A percentile compares a stretch with the other conserved stretches of the same genome.
phyloP scores from a whole-genome alignment of 306 rosid species.

The Rubus parviflorus region DNA sequence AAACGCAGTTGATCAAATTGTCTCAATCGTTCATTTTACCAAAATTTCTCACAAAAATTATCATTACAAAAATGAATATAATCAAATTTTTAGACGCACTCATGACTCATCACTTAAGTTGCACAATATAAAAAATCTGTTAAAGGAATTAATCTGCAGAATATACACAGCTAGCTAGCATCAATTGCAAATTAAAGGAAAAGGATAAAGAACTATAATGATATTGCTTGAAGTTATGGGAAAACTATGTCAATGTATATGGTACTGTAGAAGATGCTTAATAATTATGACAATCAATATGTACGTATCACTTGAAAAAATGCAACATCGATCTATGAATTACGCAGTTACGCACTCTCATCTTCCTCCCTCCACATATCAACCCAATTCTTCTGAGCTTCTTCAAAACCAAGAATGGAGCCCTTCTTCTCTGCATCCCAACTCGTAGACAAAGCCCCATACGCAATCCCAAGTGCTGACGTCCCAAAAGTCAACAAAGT shows the following conservation, averaged over 20 bases:
- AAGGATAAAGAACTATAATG: neutral
- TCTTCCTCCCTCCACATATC: slow-evolving; percentile 90
- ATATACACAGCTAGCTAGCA: neutral
- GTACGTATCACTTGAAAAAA: neutral
- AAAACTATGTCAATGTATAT: neutral
- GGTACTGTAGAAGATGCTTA: neutral
- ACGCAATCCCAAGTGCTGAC: slow-evolving; percentile 68
- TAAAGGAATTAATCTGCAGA: neutral
- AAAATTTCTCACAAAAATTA: no score
- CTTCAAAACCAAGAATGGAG: slow-evolving; percentile 65
- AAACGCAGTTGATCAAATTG: no score
- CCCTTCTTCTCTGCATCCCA: slow-evolving; percentile 72
- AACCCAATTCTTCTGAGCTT: slow-evolving; percentile 64
- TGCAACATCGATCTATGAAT: neutral
- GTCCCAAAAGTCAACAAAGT: slow-evolving; percentile 60
- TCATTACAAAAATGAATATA: no score
- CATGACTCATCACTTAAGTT: no score
- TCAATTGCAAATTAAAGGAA: neutral
- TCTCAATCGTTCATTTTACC: no score
- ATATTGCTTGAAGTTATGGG: neutral
- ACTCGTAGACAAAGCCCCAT: slow-evolving; percentile 73
- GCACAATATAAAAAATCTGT: no score
- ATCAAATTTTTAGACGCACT: no score
- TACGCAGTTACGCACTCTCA: neutral
- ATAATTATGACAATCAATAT: neutral